phyloP scores from a whole-genome alignment of 2,329 filamentous ascomycete genomes.

The Cladophialophora chaetospira region DNA sequence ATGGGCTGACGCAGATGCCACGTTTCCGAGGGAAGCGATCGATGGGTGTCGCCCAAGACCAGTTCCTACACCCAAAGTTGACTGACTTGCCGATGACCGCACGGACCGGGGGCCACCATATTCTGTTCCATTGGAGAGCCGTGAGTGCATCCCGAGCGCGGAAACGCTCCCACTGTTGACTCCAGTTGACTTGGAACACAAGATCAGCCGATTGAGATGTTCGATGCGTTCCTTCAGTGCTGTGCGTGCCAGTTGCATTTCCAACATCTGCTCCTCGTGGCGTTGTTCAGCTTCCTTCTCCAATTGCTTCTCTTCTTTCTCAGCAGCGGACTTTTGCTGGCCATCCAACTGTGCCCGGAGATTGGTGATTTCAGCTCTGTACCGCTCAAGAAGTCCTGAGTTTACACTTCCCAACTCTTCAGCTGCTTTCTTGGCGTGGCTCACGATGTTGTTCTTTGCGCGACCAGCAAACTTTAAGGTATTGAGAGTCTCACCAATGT shows the following conservation, averaged over 20 bases:
- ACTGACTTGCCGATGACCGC: slow-evolving; percentile 71
- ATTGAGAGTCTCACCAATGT: slow-evolving; percentile 87
- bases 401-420: slow-evolving; percentile 70
- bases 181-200: slow-evolving; percentile 93
- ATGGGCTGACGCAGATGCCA: slow-evolving; percentile 38
- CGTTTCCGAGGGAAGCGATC: slow-evolving; percentile 61
- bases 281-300: slow-evolving; percentile 80
- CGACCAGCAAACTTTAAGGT: slow-evolving; percentile 95
- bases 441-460: slow-evolving; percentile 97
- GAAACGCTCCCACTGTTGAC: slow-evolving; percentile 82
- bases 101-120: slow-evolving; percentile 54
- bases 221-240: slow-evolving; percentile 97
- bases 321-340: slow-evolving; percentile 70
- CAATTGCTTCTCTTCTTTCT: slow-evolving; percentile 66
- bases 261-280: slow-evolving; percentile 95
- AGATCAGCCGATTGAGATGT: slow-evolving; percentile 89
- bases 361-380: slow-evolving; percentile 88
- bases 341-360: slow-evolving; percentile 77
- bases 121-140: slow-evolving; percentile 54
- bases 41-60: slow-evolving; percentile 67
- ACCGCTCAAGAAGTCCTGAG: slow-evolving; percentile 80
- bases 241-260: slow-evolving; percentile 96
- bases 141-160: slow-evolving; percentile 64
- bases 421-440: slow-evolving; percentile 91
- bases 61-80: slow-evolving; percentile 52